Percentiles rank a stretch among this genome's conserved stretches.
Evolutionary conservation across 1,284 basidiomycete genomes (phyloP).

Genomic region (Ceratobasidium sp.): DNA sequence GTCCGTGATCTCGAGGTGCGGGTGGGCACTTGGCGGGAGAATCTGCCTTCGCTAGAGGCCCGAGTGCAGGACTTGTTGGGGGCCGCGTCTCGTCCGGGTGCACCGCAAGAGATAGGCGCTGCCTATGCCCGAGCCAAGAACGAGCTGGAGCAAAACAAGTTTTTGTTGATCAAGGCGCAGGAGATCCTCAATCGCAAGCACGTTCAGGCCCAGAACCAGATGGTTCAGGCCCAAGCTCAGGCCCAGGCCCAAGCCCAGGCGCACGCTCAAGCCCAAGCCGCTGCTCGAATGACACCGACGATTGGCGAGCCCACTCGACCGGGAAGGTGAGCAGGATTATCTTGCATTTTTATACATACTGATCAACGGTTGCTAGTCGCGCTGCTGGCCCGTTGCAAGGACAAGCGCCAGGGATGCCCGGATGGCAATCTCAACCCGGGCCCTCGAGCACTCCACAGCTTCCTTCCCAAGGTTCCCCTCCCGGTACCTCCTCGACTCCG

Average conservation of each 20-base stretch:
- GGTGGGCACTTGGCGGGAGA: slow-evolving; percentile 13
- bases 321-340: slow-evolving; percentile 1
- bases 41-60: not conserved
- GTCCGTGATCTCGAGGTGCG: slow-evolving; percentile 26
- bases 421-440: slow-evolving; percentile 25
- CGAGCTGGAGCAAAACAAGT: slow-evolving; percentile 17
- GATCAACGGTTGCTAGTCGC: slow-evolving; percentile 14
- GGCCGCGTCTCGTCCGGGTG: not conserved
- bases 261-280: slow-evolving; percentile 6
- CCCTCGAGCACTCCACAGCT: slow-evolving; percentile 14
- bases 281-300: slow-evolving; percentile 24
- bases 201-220: not conserved
- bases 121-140: slow-evolving; percentile 3
- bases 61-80: slow-evolving; percentile 8
- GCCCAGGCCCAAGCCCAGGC: slow-evolving; percentile 16
- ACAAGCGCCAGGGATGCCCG: slow-evolving; percentile 15
- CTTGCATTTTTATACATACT: not conserved
- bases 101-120: not conserved
- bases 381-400: slow-evolving; percentile 11
- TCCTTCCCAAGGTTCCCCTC: slow-evolving; percentile 17
- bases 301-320: slow-evolving; percentile 9
- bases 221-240: slow-evolving; percentile 4
- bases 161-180: slow-evolving; percentile 8
- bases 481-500: not conserved
- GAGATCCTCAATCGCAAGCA: slow-evolving; percentile 27